Conservation (phyloP, 192 early-diverging fungal genomes). For the Backusella circina region DNA sequence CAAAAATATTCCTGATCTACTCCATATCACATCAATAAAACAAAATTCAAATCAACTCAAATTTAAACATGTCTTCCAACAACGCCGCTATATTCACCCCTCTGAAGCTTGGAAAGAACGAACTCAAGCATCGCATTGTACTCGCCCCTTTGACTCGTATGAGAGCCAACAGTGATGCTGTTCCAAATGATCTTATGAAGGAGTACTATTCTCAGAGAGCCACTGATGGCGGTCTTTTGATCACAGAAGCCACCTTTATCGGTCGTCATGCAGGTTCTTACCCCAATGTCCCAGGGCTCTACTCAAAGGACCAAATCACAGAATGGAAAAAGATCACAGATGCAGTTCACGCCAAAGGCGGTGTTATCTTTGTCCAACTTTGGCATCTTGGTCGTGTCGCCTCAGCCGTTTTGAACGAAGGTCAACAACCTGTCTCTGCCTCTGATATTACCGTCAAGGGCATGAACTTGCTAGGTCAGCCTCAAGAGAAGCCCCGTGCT, state of each 20-base stretch:
- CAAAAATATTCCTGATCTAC: too few relatives aligned
- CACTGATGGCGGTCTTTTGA: background rate
- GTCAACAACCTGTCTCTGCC: too few relatives aligned
- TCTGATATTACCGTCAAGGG: too few relatives aligned
- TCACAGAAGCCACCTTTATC: background rate
- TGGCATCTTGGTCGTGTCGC: background rate
- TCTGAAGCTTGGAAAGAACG: background rate
- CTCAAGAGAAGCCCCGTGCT: too few relatives aligned
- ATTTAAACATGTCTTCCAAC: too few relatives aligned
- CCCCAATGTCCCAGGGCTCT: background rate
- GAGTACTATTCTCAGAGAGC: background rate
- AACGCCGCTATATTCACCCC: background rate
- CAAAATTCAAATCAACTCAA: too few relatives aligned
- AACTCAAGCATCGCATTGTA: background rate
- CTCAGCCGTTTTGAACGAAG: background rate
- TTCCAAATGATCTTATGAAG: background rate
- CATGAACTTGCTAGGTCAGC: too few relatives aligned
- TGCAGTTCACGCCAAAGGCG: background rate
- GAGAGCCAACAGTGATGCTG: background rate
- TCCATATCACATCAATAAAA: too few relatives aligned
- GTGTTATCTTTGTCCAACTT: background rate
- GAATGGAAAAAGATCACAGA: background rate
- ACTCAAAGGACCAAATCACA: background rate
- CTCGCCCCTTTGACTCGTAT: background rate
- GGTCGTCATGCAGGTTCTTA: background rate